Conservation (phyloP, 106 monocot genomes). For the Allium cepa region DNA sequence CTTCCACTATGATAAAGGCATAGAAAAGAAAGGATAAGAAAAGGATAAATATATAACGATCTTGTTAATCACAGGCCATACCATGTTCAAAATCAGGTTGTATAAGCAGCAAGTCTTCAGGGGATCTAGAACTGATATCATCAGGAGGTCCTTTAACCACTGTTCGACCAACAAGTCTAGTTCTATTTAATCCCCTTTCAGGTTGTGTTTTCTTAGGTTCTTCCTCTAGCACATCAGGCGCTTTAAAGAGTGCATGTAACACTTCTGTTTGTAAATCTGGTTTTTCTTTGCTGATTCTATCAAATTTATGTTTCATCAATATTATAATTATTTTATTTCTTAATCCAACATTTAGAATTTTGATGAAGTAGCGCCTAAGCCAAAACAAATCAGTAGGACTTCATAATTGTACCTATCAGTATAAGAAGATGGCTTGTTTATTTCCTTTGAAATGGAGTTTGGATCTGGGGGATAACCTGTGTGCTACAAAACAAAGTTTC, state of each 20-base stretch:
- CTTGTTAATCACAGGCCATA: slow-evolving; percentile 2
- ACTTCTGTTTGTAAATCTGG: slow-evolving; percentile 44
- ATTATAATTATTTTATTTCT: neutral
- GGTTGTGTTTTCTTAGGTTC: slow-evolving; percentile 35
- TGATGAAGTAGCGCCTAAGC: neutral
- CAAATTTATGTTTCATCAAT: neutral
- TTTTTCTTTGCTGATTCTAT: slow-evolving; percentile 20
- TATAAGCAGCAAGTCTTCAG: neutral
- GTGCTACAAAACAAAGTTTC: slow-evolving; percentile 9
- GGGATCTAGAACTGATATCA: slow-evolving; percentile 13
- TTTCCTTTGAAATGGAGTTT: slow-evolving; percentile 11
- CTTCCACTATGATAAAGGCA: slow-evolving; percentile 14
- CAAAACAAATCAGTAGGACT: neutral
- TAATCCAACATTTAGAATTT: neutral
- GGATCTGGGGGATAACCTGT: slow-evolving; percentile 5
- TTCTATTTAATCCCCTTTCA: slow-evolving; percentile 62
- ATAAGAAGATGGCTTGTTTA: neutral
- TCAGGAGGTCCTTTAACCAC: slow-evolving; percentile 40
- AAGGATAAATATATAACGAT: neutral
- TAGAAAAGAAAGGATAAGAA: slow-evolving; percentile 2
- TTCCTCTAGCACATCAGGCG: slow-evolving; percentile 42
- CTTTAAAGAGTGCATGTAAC: slow-evolving; percentile 50
- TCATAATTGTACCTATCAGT: slow-evolving; percentile 20
- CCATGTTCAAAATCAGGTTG: slow-evolving; percentile 10
- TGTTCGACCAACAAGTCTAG: slow-evolving; percentile 26